Percentiles rank a stretch among this genome's conserved stretches.
These are phyloP conservation scores for Kernera saxatilis DNA, from an alignment of 345 rosid species.

Conservation along the genomic window DNA sequence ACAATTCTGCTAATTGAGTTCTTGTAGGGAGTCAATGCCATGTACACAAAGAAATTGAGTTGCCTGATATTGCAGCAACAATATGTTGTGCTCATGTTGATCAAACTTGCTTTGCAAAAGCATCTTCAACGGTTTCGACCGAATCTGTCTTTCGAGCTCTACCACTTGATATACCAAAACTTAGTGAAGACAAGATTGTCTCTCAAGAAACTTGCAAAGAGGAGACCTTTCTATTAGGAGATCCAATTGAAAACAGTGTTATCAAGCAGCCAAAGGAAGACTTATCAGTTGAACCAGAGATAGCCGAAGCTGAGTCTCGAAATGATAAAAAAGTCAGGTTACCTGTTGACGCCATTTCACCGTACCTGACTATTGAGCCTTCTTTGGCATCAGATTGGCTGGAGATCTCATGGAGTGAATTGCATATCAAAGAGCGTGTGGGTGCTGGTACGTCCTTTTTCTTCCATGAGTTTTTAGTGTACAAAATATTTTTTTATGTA, in stretches of 20 bases:
- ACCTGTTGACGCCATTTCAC: conserved; percentile 43
- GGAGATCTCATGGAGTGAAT: conserved; percentile 87
- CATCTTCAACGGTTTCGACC: conserved; percentile 33
- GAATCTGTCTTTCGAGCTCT: conserved; percentile 27
- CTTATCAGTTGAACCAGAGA: conserved; percentile 33
- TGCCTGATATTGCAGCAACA: conserved; percentile 18
- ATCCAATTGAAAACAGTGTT: conserved; percentile 23
- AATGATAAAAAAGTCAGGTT: conserved; percentile 37
- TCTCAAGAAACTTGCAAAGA: conserved; percentile 29
- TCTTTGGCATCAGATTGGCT: conserved; percentile 99
- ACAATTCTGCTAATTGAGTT: background rate
- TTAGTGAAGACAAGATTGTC: conserved; percentile 23
- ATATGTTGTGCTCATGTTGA: conserved; percentile 26
- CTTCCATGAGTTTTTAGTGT: background rate
- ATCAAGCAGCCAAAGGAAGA: conserved; percentile 34
- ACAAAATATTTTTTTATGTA: background rate
- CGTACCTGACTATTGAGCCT: conserved; percentile 73
- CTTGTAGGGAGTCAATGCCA: conserved; percentile 38
- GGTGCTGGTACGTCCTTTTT: conserved; percentile 72
- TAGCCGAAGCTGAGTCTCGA: conserved; percentile 34
- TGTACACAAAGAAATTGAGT: conserved; percentile 17
- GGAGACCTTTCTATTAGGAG: conserved; percentile 36
- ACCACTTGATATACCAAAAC: conserved; percentile 27
- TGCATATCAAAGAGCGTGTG: conserved; percentile 85
- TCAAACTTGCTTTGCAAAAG: conserved; percentile 29